Conservation (phyloP, 2,329 filamentous ascomycete genomes). For the Penicillium sp. region DNA sequence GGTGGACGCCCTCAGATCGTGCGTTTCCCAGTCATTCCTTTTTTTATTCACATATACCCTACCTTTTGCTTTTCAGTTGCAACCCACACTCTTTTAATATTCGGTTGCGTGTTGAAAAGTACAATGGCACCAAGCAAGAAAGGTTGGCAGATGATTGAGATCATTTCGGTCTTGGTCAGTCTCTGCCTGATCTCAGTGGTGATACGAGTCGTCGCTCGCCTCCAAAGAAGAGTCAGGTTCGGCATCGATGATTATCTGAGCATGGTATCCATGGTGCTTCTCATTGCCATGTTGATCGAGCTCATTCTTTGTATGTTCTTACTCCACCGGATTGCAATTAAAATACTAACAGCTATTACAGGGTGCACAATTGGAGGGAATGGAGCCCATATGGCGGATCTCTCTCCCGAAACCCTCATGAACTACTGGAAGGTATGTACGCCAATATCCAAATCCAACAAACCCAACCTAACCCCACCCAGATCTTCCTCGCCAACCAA, state of each 20-base stretch:
- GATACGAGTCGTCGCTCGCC: constrained; percentile 27
- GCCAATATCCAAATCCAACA: background rate
- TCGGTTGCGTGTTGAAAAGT: background rate
- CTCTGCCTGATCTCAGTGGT: constrained; percentile 26
- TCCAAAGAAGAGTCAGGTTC: constrained; percentile 29
- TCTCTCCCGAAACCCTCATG: constrained; percentile 22
- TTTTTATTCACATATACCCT: constrained; percentile 6
- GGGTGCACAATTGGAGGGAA: constrained; percentile 35
- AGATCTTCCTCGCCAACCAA: constrained; percentile 37
- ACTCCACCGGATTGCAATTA: too few relatives aligned
- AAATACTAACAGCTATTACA: constrained; percentile 16
- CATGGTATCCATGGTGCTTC: constrained; percentile 23
- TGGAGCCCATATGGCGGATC: constrained; percentile 22
- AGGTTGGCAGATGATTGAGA: constrained; percentile 31
- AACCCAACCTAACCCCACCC: background rate
- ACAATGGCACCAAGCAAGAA: constrained; percentile 27
- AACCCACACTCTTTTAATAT: constrained; percentile 1
- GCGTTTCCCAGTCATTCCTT: constrained; percentile 7
- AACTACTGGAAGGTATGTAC: constrained; percentile 32
- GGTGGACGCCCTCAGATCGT: background rate
- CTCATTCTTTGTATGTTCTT: constrained; percentile 28
- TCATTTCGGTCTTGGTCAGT: constrained; percentile 30
- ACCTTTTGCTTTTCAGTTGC: background rate
- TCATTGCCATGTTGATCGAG: constrained; percentile 32
- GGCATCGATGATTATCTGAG: constrained; percentile 34